These are phyloP conservation scores for Talaromyces albobiverticillius DNA, from an alignment of 2,329 filamentous ascomycete genomes.

Conservation along the genomic window DNA sequence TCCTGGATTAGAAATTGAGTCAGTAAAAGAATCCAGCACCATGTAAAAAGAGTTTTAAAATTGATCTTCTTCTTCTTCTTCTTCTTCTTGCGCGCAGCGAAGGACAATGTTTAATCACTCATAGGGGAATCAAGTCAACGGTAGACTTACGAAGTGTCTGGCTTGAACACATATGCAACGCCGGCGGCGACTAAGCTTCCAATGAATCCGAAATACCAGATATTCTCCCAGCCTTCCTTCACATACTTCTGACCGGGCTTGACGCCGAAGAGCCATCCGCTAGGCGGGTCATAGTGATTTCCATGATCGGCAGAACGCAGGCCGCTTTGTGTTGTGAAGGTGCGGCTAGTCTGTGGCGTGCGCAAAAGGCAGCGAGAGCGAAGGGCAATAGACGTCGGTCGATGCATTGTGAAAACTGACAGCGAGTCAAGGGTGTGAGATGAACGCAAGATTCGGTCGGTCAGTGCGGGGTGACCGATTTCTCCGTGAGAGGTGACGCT, in stretches of 20 bases:
- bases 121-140: background rate
- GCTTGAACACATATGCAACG: constrained; percentile 91
- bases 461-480: constrained; percentile 10
- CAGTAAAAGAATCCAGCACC: background rate
- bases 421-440: background rate
- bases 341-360: constrained; percentile 32
- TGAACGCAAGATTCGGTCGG: constrained; percentile 1
- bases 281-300: constrained; percentile 82
- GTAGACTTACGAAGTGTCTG: constrained; percentile 88
- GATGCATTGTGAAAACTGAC: constrained; percentile 29
- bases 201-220: constrained; percentile 82
- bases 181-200: constrained; percentile 70
- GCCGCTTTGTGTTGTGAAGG: constrained; percentile 41
- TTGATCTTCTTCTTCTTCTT: too few relatives aligned
- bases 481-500: background rate
- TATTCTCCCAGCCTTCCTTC: constrained; percentile 92
- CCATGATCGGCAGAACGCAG: constrained; percentile 56
- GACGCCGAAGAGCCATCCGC: constrained; percentile 89
- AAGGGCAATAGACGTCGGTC: constrained; percentile 36
- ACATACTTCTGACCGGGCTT: constrained; percentile 94
- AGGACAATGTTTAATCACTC: background rate
- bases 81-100: background rate
- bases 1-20: constrained; percentile 55
- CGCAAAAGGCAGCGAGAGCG: constrained; percentile 39
- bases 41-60: background rate